Conservation (phyloP, 2,329 filamentous ascomycete species). For the Hymenoscyphus salicellus region DNA sequence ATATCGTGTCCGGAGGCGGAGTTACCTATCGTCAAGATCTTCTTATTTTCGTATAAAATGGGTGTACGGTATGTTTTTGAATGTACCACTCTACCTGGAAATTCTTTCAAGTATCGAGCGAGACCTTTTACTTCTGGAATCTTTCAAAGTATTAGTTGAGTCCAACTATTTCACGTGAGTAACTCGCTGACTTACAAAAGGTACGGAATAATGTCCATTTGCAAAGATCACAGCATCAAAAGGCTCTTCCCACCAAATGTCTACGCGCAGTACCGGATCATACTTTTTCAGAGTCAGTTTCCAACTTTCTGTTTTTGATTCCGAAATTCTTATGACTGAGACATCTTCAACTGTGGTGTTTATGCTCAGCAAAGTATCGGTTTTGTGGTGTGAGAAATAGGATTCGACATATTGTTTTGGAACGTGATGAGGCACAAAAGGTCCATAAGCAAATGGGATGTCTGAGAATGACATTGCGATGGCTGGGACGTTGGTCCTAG, state of each 20-base stretch:
- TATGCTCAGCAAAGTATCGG: slow-evolving; percentile 46
- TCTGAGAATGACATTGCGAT: slow-evolving; percentile 45
- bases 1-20: slow-evolving; percentile 83
- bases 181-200: slow-evolving; percentile 48
- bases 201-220: slow-evolving; percentile 70
- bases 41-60: slow-evolving; percentile 60
- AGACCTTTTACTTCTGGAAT: slow-evolving; percentile 62
- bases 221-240: slow-evolving; percentile 72
- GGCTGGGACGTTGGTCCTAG: slow-evolving; percentile 54
- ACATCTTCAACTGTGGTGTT: slow-evolving; percentile 54
- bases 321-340: slow-evolving; percentile 32
- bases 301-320: slow-evolving; percentile 39
- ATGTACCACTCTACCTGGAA: slow-evolving; percentile 62
- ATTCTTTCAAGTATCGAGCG: slow-evolving; percentile 52
- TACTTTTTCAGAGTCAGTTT: slow-evolving; percentile 47
- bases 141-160: slow-evolving; percentile 7
- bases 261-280: slow-evolving; percentile 43
- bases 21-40: slow-evolving; percentile 79
- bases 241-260: slow-evolving; percentile 53
- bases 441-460: slow-evolving; percentile 17
- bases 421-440: slow-evolving; percentile 47
- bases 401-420: slow-evolving; percentile 55
- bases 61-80: slow-evolving; percentile 75
- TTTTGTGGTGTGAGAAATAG: slow-evolving; percentile 51
- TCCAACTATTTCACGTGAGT: not conserved